These are phyloP conservation scores for Scleromitrula shiraiana DNA, from an alignment of 2,329 filamentous ascomycete species.

Conservation along the genomic window DNA sequence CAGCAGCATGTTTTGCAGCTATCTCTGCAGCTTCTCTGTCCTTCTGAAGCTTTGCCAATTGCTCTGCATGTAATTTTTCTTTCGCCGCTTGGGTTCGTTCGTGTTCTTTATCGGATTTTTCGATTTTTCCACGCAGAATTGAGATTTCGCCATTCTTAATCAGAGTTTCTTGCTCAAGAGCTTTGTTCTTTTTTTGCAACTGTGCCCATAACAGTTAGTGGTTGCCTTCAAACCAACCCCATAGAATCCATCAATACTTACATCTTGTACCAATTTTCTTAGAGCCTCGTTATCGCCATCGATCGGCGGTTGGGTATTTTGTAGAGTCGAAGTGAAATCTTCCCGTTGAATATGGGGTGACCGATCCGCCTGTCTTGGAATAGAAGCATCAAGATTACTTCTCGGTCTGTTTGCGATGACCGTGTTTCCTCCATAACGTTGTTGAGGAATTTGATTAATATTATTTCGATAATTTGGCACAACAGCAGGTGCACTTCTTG, in stretches of 20 bases:
- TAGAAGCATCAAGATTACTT: conserved; percentile 9
- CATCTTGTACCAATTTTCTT: conserved; percentile 24
- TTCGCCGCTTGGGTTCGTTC: conserved; percentile 54
- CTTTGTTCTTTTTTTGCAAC: conserved; percentile 44
- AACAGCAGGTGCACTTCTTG: conserved; percentile 20
- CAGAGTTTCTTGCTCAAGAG: conserved; percentile 48
- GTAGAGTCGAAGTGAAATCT: conserved; percentile 14
- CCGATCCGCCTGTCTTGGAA: conserved; percentile 7
- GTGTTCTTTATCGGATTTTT: conserved; percentile 52
- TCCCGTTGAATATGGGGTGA: conserved; percentile 9
- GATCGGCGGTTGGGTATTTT: conserved; percentile 12
- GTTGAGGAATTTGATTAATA: conserved; percentile 16
- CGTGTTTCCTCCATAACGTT: conserved; percentile 16
- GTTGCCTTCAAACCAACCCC: neutral
- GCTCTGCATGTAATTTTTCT: conserved; percentile 56
- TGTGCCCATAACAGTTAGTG: conserved; percentile 11
- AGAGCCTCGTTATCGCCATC: conserved; percentile 16
- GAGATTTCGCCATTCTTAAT: conserved; percentile 64
- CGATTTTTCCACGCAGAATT: conserved; percentile 64
- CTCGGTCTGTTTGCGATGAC: conserved; percentile 12
- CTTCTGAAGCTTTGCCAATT: conserved; percentile 53
- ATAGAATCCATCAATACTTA: conserved; percentile 11
- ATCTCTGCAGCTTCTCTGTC: conserved; percentile 57
- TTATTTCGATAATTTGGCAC: conserved; percentile 13
- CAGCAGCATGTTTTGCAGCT: conserved; percentile 56